phyloP scores from a whole-genome alignment of 2,329 filamentous ascomycete genomes.

The Daldinia sp. region DNA sequence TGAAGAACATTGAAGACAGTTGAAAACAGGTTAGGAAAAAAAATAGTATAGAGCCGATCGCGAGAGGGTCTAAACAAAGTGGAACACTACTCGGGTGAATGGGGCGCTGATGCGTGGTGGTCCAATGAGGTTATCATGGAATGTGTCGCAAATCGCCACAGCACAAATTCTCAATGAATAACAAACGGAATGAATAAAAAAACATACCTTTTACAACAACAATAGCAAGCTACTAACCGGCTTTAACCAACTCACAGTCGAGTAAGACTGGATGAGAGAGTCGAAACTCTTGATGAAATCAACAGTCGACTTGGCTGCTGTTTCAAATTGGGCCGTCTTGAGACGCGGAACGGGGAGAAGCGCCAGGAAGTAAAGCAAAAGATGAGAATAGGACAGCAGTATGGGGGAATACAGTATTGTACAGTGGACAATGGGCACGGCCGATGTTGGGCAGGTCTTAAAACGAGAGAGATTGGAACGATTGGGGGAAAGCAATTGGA shows the following conservation, averaged over 20 bases:
- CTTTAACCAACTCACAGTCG: constrained; percentile 29
- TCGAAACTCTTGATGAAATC: constrained; percentile 27
- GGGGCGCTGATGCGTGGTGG: constrained; percentile 21
- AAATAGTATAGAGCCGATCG: constrained; percentile 1
- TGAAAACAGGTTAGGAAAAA: constrained; percentile 34
- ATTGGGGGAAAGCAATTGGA: constrained; percentile 41
- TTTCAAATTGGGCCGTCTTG: constrained; percentile 40
- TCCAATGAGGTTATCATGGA: constrained; percentile 38
- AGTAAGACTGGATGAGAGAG: constrained; percentile 39
- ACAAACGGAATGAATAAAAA: constrained; percentile 13
- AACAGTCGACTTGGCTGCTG: constrained; percentile 37
- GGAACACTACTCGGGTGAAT: constrained; percentile 25
- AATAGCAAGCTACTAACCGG: constrained; percentile 21
- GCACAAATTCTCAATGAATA: constrained; percentile 24
- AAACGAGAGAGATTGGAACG: constrained; percentile 27
- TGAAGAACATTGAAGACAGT: constrained; percentile 14
- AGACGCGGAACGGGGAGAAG: constrained; percentile 38
- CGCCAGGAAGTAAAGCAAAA: constrained; percentile 27
- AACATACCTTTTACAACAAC: constrained; percentile 28
- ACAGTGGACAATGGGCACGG: constrained; percentile 12
- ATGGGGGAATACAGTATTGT: constrained; percentile 17
- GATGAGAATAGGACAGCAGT: constrained; percentile 18
- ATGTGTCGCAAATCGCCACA: constrained; percentile 35
- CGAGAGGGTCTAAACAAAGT: constrained; percentile 22
- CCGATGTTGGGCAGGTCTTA: constrained; percentile 14